Evolutionary conservation across 176 grass and related monocot species (phyloP).

Genomic region (Oryza coarctata): DNA sequence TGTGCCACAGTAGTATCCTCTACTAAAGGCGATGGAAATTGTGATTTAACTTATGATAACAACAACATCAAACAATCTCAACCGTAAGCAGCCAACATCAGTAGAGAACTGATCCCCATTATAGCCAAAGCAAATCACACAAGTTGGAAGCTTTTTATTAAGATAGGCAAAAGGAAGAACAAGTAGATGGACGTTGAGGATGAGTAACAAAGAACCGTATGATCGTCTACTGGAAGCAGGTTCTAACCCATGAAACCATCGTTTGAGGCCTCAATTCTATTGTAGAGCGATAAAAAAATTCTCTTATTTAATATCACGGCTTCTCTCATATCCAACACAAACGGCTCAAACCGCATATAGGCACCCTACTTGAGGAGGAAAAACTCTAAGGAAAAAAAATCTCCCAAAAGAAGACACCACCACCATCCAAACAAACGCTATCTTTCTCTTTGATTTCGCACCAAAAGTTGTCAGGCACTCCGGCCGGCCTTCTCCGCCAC

Average conservation of each 20-base stretch:
- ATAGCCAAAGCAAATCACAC: conserved; percentile 3
- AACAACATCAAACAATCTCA: background rate
- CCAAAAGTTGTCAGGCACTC: background rate
- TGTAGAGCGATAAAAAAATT: background rate
- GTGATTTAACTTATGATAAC: background rate
- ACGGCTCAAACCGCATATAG: conserved; percentile 35
- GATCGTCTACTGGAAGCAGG: background rate
- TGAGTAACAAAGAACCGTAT: background rate
- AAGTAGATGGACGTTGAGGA: background rate
- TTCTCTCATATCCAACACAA: conserved; percentile 4
- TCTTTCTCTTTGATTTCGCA: conserved; percentile 27
- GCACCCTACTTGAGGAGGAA: background rate
- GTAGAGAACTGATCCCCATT: conserved; percentile 29
- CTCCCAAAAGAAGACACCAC: conserved; percentile 14
- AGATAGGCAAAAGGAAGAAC: background rate
- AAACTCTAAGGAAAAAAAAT: conserved; percentile 28
- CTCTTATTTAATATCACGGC: conserved; percentile 20
- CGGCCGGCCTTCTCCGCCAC: background rate
- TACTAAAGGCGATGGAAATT: background rate
- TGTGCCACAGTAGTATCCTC: background rate
- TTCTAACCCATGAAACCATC: background rate
- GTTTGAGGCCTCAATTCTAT: background rate
- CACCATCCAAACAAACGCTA: background rate
- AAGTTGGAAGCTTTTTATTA: background rate
- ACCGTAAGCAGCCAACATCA: background rate